These are phyloP conservation scores for Lunasporangiospora selenospora DNA, from an alignment of 192 early-diverging fungal species.

Conservation along the genomic window DNA sequence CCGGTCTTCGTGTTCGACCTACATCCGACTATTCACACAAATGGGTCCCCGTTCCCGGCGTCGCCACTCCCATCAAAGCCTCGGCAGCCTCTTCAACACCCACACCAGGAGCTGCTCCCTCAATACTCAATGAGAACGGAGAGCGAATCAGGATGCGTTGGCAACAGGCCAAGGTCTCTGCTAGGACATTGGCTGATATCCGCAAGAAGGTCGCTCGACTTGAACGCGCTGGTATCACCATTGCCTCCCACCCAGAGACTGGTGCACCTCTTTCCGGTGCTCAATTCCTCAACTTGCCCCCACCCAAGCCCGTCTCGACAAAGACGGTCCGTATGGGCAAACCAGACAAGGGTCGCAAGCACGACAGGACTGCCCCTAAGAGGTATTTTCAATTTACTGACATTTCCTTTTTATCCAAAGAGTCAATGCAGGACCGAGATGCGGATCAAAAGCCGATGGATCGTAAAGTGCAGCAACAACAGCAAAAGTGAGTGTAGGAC, in stretches of 20 bases:
- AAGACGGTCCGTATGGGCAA: constrained; percentile 49
- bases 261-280: constrained; percentile 32
- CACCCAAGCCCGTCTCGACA: constrained; percentile 24
- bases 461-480: too few relatives aligned
- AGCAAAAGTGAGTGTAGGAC: too few relatives aligned
- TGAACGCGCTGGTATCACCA: constrained; percentile 29
- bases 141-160: constrained; percentile 45
- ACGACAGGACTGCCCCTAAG: constrained; percentile 42
- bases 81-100: background rate
- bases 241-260: constrained; percentile 41
- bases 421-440: background rate
- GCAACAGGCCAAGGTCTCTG: constrained; percentile 42
- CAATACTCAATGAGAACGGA: constrained; percentile 42
- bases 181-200: constrained; percentile 35
- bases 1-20: constrained; percentile 32
- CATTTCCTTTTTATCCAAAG: background rate
- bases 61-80: constrained; percentile 22
- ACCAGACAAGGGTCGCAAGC: constrained; percentile 49
- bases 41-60: constrained; percentile 44
- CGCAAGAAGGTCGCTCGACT: constrained; percentile 41
- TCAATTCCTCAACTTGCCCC: constrained; percentile 33
- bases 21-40: constrained; percentile 29
- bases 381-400: constrained; percentile 27
- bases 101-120: constrained; percentile 14
- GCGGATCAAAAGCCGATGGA: background rate